Evolutionary conservation across 805 yeast genomes (phyloP), one percentile per base, ranked within the genome.

Genomic region (Geotrichum ghanense): DNA sequence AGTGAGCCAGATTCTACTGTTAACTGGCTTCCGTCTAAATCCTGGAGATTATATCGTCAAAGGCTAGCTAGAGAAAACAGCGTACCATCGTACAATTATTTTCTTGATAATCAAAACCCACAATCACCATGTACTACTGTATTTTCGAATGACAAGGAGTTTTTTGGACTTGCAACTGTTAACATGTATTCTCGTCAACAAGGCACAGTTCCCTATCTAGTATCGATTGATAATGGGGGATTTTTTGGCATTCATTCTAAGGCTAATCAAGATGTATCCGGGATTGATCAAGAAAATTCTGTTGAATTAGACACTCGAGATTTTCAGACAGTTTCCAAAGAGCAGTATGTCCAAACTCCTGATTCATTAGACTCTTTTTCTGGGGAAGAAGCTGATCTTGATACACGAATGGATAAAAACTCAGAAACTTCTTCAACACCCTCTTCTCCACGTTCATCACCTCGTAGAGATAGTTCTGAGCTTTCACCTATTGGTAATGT

Each of bases 21-120:
- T 7, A 48, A 49, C 26, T 51, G 55, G 55, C 26, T 49, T n/a
- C 53, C 53, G 9, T 42, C 49, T 10, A 45, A 46, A 24, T 45
- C 48, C 19, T 62, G 63, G 64, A 49, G 51, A 26, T 52, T 54
- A 27, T 61, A 62, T 54, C 50, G 50, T 22, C 55, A 56, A 43
- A 56, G 66, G 22, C 48, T 54, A 39, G 46, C 51, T 34, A 48
- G 56, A 22, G 45, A 42, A 23, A 51, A 53, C 25, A 50, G 49
- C 9, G 25, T 45, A 6, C 27, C 34, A 46, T 16, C 46, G 39
- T 43, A 48, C 10, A 47, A 51, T 23, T 55, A 55, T 39, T 53
- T 53, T 35, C 42, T 59, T 22, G 63, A 61, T 25, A 47, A 50
- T 3, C 41, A 51, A 19, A 42, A 45, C 16, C 47, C 49, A 22